Conservation (phyloP, 2,329 filamentous ascomycete genomes). For the Meredithiella fracta region DNA sequence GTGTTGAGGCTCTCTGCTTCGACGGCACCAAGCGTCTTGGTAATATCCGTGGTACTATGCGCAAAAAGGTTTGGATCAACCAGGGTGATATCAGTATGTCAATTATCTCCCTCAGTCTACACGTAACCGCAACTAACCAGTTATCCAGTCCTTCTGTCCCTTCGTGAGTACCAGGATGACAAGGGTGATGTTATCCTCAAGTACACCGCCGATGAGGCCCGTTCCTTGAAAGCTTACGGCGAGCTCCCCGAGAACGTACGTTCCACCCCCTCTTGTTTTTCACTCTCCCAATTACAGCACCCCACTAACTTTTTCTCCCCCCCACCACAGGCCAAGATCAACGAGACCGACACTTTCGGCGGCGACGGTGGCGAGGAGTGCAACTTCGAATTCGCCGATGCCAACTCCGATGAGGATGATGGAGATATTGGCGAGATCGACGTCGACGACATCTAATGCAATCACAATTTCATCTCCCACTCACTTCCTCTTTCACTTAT, state of each 20-base stretch:
- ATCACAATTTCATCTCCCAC: background rate
- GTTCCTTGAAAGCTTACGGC: slow-evolving; percentile 89
- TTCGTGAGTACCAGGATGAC: slow-evolving; percentile 86
- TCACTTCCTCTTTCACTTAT: background rate
- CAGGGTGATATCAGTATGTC: slow-evolving; percentile 60
- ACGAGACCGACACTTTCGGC: slow-evolving; percentile 92
- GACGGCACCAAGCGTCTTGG: slow-evolving; percentile 73
- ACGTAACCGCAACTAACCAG: background rate
- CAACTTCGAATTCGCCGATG: slow-evolving; percentile 98
- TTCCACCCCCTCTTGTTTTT: background rate
- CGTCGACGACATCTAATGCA: slow-evolving; percentile 77
- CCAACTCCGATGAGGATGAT: slow-evolving; percentile 45
- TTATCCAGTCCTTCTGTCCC: slow-evolving; percentile 51
- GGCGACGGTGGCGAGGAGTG: slow-evolving; percentile 87
- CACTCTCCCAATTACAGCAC: background rate
- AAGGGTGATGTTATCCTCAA: slow-evolving; percentile 96
- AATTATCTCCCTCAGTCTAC: background rate
- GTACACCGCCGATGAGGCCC: slow-evolving; percentile 90
- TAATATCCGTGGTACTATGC: slow-evolving; percentile 32
- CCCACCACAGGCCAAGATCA: slow-evolving; percentile 65
- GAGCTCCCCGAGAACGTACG: slow-evolving; percentile 68
- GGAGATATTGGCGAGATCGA: slow-evolving; percentile 62
- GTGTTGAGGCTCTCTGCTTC: slow-evolving; percentile 85
- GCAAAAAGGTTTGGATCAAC: slow-evolving; percentile 99
- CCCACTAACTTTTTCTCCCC: background rate